These are phyloP conservation scores for Xylaria scruposa DNA, from an alignment of 495 filamentous ascomycete species.

Conservation along the genomic window DNA sequence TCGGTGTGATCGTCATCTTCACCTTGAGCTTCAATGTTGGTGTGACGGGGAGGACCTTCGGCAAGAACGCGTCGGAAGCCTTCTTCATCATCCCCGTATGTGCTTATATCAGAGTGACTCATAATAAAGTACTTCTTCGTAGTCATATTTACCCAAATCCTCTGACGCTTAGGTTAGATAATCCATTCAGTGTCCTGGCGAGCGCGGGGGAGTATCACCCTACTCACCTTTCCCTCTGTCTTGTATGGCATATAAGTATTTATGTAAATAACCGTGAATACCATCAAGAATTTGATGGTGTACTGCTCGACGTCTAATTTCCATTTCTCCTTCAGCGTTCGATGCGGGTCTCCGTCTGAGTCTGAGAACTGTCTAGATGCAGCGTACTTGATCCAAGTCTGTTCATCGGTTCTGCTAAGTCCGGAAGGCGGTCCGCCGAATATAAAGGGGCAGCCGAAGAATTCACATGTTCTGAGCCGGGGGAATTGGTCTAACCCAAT, in stretches of 20 bases:
- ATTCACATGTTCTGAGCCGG: background rate
- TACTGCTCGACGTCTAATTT: background rate
- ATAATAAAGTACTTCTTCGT: background rate
- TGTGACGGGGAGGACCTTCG: background rate
- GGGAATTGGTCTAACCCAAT: background rate
- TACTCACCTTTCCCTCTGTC: background rate
- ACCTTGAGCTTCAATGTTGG: background rate
- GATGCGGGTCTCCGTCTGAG: background rate
- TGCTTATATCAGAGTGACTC: background rate
- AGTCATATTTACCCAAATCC: background rate
- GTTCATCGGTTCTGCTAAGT: background rate
- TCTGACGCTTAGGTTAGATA: background rate
- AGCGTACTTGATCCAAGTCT: background rate
- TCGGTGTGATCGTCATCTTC: background rate
- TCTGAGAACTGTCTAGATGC: background rate
- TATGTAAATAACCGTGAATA: background rate
- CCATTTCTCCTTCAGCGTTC: background rate
- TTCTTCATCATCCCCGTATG: background rate
- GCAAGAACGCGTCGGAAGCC: background rate
- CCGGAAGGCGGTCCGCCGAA: background rate
- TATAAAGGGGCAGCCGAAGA: background rate
- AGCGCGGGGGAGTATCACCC: background rate
- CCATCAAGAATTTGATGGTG: background rate
- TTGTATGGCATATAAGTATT: background rate
- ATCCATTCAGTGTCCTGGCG: background rate